These are phyloP conservation scores for Claviceps pazoutovae DNA, from an alignment of 2,329 filamentous ascomycete genomes.

Conservation along the genomic window DNA sequence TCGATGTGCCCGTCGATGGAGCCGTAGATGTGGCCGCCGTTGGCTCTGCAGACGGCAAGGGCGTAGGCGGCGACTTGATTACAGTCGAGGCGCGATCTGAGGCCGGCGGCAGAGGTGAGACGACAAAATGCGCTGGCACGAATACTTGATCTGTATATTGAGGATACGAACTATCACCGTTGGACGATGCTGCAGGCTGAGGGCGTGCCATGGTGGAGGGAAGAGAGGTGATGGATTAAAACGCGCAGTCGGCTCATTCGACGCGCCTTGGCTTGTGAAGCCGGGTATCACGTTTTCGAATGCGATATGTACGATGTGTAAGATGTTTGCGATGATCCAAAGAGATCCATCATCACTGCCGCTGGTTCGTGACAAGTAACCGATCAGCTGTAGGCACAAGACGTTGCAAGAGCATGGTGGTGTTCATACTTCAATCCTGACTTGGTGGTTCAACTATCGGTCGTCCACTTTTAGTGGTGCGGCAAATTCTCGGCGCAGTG, in stretches of 20 bases:
- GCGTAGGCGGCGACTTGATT: slow-evolving; percentile 16
- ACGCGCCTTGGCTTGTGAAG: not conserved
- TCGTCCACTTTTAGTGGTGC: not conserved
- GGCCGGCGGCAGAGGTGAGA: slow-evolving; percentile 11
- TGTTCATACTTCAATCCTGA: not conserved
- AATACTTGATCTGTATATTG: slow-evolving; percentile 14
- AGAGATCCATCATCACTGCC: not conserved
- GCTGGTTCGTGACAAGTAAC: not conserved
- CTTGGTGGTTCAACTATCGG: not conserved
- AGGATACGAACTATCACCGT: slow-evolving; percentile 15
- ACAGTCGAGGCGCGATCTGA: slow-evolving; percentile 11
- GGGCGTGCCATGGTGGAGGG: slow-evolving; percentile 16
- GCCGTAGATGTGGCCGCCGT: slow-evolving; percentile 1
- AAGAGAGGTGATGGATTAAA: not conserved
- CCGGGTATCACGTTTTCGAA: not conserved
- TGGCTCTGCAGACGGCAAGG: slow-evolving; percentile 19
- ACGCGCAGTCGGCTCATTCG: not conserved
- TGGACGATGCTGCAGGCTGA: slow-evolving; percentile 9
- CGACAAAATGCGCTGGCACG: slow-evolving; percentile 13
- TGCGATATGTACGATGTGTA: not conserved
- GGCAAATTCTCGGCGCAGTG: no score
- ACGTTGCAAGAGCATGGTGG: not conserved
- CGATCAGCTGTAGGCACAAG: not conserved
- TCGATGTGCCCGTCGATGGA: no score
- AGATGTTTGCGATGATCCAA: not conserved